Evolutionary conservation across 768 basidiomycete genomes (phyloP), one percentile per base, ranked within the genome.

Genomic region (Mycena venus): DNA sequence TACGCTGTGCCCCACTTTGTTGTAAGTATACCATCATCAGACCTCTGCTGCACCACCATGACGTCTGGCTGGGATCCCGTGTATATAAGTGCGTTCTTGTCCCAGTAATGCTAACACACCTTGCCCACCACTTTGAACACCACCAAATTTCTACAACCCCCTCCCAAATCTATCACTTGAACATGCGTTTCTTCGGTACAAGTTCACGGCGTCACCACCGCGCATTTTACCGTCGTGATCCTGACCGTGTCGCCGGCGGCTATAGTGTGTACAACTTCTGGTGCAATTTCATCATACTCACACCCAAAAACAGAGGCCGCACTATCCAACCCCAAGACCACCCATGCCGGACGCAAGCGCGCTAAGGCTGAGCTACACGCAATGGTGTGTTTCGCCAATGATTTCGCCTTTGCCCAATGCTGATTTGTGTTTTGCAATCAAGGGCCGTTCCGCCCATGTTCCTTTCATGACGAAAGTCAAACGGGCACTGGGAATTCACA

Each of bases 381-480:
- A 31, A 90, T 89, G 89, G 89, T 89, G 68, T 78, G 85, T 79
- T 61, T 29, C 32, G 21, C n/a, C 21, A 2, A 34, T 55, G 15
- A 17, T 67, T 53, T 29, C 62, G 44, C 17, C 36, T 21, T 47
- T 25, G 0, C 19, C 25, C 3, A 21, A 12, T 27, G 15, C 23
- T 44, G 19, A 31, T 29, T 6, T 3, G 1, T 27, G 12, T 17
- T 67, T 67, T 68, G 74, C 62, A 63, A 36, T 76, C 12, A 11
- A 90, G 88, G 88, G 89, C 61, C 84, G 84, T 47, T 84, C 83
- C 19, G 77, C 87, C 21, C 88, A 89, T 78, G 87, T 90, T 49
- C 82, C 88, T 19, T 78, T 91, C 66, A 85, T 89, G 87, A 89
- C 88, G 53, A 88, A 84, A 78, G 80, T 91, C 76, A 89, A 87